Percentiles rank a stretch among this genome's conserved stretches.
Evolutionary conservation across 2,329 filamentous ascomycete genomes (phyloP).

Genomic region (Paraconiothyrium sp.): DNA sequence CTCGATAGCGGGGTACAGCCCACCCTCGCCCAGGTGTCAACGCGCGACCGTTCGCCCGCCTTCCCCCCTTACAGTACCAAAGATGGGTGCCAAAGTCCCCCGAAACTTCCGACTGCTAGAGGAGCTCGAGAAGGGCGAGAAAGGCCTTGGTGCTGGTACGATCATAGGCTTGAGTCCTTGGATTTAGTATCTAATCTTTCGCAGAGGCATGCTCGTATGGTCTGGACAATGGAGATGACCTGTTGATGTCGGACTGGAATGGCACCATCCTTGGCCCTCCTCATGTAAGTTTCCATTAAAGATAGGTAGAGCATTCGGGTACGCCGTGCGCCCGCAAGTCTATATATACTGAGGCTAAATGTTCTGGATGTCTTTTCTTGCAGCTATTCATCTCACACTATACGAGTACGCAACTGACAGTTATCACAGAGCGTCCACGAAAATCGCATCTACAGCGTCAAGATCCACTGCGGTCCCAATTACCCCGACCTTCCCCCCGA

Average conservation of each 20-base stretch:
- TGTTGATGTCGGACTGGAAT: constrained; percentile 98
- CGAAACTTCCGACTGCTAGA: constrained; percentile 96
- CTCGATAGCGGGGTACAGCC: constrained; percentile 45
- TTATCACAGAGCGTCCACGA: constrained; percentile 83
- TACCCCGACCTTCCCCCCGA: constrained; percentile 91
- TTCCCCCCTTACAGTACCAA: constrained; percentile 22
- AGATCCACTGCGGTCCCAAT: constrained; percentile 89
- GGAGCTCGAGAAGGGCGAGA: constrained; percentile 99
- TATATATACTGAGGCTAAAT: not conserved
- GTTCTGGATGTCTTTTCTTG: not conserved
- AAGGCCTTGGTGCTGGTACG: constrained; percentile 87
- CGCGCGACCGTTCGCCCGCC: constrained; percentile 15
- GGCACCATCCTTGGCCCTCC: constrained; percentile 96
- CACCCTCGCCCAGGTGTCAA: constrained; percentile 33
- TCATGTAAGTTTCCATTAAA: constrained; percentile 70
- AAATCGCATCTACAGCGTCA: constrained; percentile 98
- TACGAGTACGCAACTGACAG: constrained; percentile 20
- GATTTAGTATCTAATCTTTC: constrained; percentile 20
- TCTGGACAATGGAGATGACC: constrained; percentile 90
- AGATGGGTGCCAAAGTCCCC: constrained; percentile 79
- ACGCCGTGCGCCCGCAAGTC: not conserved
- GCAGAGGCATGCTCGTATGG: constrained; percentile 96
- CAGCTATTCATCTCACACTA: constrained; percentile 23
- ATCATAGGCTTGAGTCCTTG: not conserved
- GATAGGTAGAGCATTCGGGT: no score